A percentile compares a stretch with the other conserved stretches of the same genome.
Conservation (phyloP, 2,329 filamentous ascomycete genomes). For the Talaromyces funiculosus region DNA sequence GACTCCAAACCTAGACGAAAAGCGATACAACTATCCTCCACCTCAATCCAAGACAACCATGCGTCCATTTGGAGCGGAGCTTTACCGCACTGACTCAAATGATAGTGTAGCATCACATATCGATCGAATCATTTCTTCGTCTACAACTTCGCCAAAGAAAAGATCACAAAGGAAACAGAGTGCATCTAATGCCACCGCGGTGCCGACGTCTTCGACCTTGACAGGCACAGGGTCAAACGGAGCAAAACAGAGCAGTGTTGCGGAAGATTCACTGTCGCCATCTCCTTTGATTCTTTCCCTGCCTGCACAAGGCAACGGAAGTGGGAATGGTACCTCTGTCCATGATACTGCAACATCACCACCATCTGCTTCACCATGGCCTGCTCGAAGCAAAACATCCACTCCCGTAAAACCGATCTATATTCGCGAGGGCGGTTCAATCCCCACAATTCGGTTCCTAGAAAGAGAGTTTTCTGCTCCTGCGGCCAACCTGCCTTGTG, state of each 20-base stretch:
- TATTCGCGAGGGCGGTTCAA: constrained; percentile 91
- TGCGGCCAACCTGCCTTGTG: constrained; percentile 87
- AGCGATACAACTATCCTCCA: constrained; percentile 30
- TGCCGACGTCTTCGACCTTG: constrained; percentile 39
- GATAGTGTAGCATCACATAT: constrained; percentile 37
- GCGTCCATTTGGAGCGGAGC: constrained; percentile 17
- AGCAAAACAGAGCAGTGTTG: not conserved
- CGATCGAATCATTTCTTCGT: constrained; percentile 34
- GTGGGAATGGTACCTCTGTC: not conserved
- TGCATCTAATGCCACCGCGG: constrained; percentile 18
- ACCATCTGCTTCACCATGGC: not conserved
- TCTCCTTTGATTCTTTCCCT: constrained; percentile 7
- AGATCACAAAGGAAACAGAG: constrained; percentile 26
- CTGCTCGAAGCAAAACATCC: not conserved
- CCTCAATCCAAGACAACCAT: constrained; percentile 20
- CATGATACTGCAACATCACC: not conserved
- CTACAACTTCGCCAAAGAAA: constrained; percentile 32
- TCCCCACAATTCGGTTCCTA: constrained; percentile 86
- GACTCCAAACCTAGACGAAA: constrained; percentile 45
- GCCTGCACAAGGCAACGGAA: not conserved
- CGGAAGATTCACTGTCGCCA: constrained; percentile 4
- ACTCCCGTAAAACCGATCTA: constrained; percentile 60
- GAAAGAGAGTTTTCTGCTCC: constrained; percentile 91
- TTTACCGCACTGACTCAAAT: constrained; percentile 31
- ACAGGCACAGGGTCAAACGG: constrained; percentile 17